Evolutionary conservation across 1,284 basidiomycete genomes (phyloP).

Genomic region (Trametes sp.): DNA sequence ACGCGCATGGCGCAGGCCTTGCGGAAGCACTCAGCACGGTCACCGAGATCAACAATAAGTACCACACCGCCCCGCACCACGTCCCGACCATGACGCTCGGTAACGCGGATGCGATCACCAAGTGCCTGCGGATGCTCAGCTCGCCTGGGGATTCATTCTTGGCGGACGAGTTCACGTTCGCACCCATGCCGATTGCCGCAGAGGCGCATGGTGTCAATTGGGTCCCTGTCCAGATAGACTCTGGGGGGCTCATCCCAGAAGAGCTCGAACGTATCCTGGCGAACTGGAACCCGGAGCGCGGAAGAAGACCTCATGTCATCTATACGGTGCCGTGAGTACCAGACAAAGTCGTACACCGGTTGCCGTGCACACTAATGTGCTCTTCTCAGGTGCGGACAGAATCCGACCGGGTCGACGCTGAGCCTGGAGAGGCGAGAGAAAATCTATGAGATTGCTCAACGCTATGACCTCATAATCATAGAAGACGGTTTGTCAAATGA

Average conservation of each 20-base stretch:
- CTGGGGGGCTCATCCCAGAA: conserved; percentile 48
- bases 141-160: conserved; percentile 49
- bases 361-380: background rate
- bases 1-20: conserved; percentile 47
- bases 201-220: conserved; percentile 49
- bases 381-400: conserved; percentile 46
- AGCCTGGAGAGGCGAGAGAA: conserved; percentile 45
- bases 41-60: conserved; percentile 40
- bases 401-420: conserved; percentile 51
- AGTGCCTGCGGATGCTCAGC: conserved; percentile 50
- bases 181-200: conserved; percentile 47
- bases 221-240: conserved; percentile 50
- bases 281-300: conserved; percentile 46
- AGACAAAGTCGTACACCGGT: background rate
- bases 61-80: conserved; percentile 46
- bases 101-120: conserved; percentile 49
- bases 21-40: conserved; percentile 42
- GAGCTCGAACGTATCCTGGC: conserved; percentile 48
- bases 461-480: conserved; percentile 51
- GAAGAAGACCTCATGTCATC: conserved; percentile 49
- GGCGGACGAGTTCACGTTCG: conserved; percentile 53
- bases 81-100: conserved; percentile 48
- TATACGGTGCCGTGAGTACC: conserved; percentile 49
- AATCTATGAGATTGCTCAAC: conserved; percentile 50
- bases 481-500: too few relatives aligned